Percentiles rank a stretch among this genome's conserved stretches.
Evolutionary conservation across 371 early-diverging fungal species (phyloP).

Genomic region (Chytridium lagenaria): DNA sequence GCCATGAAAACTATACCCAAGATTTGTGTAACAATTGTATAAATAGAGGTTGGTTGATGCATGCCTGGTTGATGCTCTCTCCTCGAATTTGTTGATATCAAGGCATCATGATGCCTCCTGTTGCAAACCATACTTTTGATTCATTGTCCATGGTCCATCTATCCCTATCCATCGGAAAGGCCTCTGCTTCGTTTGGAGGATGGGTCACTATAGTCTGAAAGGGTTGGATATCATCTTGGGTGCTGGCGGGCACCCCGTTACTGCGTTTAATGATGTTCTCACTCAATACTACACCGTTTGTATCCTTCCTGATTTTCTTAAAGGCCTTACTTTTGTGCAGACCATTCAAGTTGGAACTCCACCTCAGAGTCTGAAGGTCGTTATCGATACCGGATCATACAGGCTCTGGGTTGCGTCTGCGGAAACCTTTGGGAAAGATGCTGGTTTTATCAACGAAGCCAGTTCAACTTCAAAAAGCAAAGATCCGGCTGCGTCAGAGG

Average conservation of each 20-base stretch:
- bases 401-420: conserved; percentile 64
- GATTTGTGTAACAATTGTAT: too few species aligned
- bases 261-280: not conserved
- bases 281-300: not conserved
- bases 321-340: not conserved
- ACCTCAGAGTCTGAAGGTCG: conserved; percentile 62
- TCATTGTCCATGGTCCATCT: too few species aligned
- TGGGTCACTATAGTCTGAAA: too few species aligned
- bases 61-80: too few species aligned
- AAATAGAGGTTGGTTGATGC: too few species aligned
- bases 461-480: not conserved
- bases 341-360: conserved; percentile 65
- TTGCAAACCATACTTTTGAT: too few species aligned
- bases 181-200: too few species aligned
- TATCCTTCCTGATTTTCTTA: not conserved
- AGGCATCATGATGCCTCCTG: too few species aligned
- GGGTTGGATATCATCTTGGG: too few species aligned
- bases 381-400: conserved; percentile 79
- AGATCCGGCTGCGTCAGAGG: not conserved
- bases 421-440: conserved; percentile 1
- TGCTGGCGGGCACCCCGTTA: not conserved
- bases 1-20: too few species aligned
- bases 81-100: too few species aligned
- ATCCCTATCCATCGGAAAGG: too few species aligned
- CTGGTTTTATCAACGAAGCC: not conserved